Percentiles rank a stretch among this genome's conserved stretches.
Conservation (phyloP, 2,329 filamentous ascomycete genomes). For the Ophiostoma fasciatum region DNA sequence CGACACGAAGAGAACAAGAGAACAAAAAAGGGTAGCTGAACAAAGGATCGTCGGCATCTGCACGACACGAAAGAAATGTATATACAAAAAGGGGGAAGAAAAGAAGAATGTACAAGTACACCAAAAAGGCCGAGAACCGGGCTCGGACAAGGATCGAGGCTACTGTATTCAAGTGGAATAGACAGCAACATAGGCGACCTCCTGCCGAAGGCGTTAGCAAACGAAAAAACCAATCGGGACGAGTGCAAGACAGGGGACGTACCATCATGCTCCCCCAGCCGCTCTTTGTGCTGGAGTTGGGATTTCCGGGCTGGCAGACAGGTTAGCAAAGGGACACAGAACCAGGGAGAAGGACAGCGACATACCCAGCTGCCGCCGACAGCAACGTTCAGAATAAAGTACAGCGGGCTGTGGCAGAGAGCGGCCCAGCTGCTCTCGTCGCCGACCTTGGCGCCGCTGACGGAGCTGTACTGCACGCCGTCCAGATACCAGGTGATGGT, state of each 20-base stretch:
- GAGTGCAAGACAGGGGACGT: background rate
- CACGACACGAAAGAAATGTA: background rate
- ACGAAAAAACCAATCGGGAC: background rate
- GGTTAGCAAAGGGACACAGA: too few relatives aligned
- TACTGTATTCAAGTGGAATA: constrained; percentile 19
- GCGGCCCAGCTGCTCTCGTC: constrained; percentile 29
- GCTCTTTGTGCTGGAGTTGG: constrained; percentile 18
- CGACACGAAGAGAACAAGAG: too few relatives aligned
- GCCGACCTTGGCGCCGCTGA: constrained; percentile 27
- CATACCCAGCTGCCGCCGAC: constrained; percentile 26
- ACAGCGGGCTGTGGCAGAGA: constrained; percentile 27
- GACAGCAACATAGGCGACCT: constrained; percentile 25
- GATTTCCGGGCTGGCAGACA: constrained; percentile 17
- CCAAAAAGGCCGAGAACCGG: background rate
- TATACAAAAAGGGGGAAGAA: background rate
- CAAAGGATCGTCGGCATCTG: too few relatives aligned
- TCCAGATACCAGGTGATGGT: constrained; percentile 34
- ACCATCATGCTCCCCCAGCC: constrained; percentile 26
- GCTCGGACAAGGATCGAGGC: background rate
- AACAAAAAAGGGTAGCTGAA: too few relatives aligned
- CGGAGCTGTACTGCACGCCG: constrained; percentile 26
- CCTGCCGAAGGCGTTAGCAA: constrained; percentile 6
- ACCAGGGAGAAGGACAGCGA: too few relatives aligned
- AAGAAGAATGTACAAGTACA: background rate
- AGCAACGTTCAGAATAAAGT: constrained; percentile 33